Conservation (phyloP, 2,329 filamentous ascomycete genomes). For the Metarhizium robertsii region DNA sequence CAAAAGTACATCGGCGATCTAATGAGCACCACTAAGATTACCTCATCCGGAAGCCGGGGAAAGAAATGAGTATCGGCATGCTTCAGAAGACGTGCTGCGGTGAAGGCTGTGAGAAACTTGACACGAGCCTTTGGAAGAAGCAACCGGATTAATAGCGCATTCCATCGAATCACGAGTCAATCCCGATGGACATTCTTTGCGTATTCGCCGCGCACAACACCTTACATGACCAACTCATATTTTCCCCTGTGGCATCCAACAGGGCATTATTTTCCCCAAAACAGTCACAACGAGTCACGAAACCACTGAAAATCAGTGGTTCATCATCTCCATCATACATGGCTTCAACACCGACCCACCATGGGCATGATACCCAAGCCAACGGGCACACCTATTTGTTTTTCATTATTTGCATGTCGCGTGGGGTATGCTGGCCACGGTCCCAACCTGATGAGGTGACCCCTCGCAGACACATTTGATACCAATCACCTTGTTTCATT, state of each 20-base stretch:
- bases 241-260: not conserved
- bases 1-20: constrained; percentile 97
- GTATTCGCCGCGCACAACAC: not conserved
- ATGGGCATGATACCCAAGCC: constrained; percentile 22
- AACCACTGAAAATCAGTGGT: not conserved
- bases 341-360: constrained; percentile 7
- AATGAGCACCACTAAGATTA: constrained; percentile 77
- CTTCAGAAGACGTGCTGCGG: not conserved
- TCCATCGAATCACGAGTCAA: not conserved
- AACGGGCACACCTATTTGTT: constrained; percentile 11
- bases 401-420: not conserved
- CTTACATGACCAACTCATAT: not conserved
- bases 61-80: constrained; percentile 36
- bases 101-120: not conserved
- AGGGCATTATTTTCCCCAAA: not conserved
- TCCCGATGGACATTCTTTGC: not conserved
- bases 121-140: not conserved
- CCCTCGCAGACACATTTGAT: not conserved
- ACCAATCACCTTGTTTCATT: not conserved
- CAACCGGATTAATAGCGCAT: not conserved
- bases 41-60: constrained; percentile 41
- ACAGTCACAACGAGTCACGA: not conserved
- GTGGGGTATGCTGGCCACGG: not conserved
- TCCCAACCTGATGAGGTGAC: not conserved
- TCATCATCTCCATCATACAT: not conserved